A percentile compares a stretch with the other conserved stretches of the same genome.
Conservation (phyloP, 2,329 filamentous ascomycete genomes). For the Aspergillus terreus region DNA sequence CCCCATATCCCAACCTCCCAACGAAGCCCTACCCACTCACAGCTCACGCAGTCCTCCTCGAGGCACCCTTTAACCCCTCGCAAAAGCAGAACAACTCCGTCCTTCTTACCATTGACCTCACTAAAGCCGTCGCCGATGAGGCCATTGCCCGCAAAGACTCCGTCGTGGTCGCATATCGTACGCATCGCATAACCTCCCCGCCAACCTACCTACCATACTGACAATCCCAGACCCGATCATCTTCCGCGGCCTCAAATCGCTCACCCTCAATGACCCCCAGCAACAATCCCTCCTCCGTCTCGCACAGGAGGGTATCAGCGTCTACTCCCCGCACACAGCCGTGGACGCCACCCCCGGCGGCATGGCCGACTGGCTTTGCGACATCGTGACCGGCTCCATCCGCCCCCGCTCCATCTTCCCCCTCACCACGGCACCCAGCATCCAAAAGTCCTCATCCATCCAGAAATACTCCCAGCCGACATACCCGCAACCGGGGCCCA, state of each 20-base stretch:
- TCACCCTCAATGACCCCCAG: slow-evolving; percentile 80
- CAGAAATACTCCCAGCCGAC: slow-evolving; percentile 38
- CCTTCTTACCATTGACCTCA: slow-evolving; percentile 86
- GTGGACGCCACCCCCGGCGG: slow-evolving; percentile 82
- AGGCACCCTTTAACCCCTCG: slow-evolving; percentile 60
- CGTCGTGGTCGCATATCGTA: slow-evolving; percentile 86
- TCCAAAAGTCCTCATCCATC: slow-evolving; percentile 18
- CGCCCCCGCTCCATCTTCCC: slow-evolving; percentile 2
- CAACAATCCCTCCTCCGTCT: slow-evolving; percentile 80
- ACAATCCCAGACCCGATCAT: slow-evolving; percentile 77
- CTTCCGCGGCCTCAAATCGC: slow-evolving; percentile 84
- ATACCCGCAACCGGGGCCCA: slow-evolving; percentile 31
- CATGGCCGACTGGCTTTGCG: slow-evolving; percentile 90
- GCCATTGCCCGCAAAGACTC: slow-evolving; percentile 73
- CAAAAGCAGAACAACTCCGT: slow-evolving; percentile 61
- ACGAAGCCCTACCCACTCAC: slow-evolving; percentile 4
- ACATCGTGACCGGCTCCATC: slow-evolving; percentile 64
- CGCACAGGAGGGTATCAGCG: slow-evolving; percentile 81
- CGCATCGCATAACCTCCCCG: slow-evolving; percentile 22
- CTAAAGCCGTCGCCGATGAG: slow-evolving; percentile 82
- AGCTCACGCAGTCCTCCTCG: slow-evolving; percentile 57
- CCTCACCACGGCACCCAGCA: neutral
- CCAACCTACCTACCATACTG: neutral
- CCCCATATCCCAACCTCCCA: neutral
- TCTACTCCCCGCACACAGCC: slow-evolving; percentile 94